These are phyloP conservation scores for Eucalyptus guilfoylei DNA, from an alignment of 345 rosid genomes.

Conservation along the genomic window DNA sequence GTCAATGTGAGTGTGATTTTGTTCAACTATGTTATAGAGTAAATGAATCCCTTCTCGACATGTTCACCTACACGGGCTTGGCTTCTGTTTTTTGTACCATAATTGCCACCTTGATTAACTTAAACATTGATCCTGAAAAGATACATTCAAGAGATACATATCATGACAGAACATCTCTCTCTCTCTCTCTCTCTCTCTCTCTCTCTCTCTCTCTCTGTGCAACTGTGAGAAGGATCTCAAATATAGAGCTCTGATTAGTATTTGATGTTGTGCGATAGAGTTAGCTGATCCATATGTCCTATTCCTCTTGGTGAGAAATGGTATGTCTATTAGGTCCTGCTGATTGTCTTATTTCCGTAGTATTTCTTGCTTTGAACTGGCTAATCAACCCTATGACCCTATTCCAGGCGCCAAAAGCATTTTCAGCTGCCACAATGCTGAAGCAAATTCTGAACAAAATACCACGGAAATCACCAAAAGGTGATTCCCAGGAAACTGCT, in stretches of 20 bases:
- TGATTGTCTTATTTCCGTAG: background rate
- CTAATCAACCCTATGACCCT: background rate
- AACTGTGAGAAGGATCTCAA: background rate
- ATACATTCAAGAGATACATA: background rate
- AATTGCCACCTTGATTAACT: background rate
- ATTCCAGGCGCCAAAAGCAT: background rate
- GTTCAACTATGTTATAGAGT: background rate
- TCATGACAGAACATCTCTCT: background rate
- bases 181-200: background rate
- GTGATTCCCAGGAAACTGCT: slow-evolving; percentile 26
- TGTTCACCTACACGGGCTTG: background rate
- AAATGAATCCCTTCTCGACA: background rate
- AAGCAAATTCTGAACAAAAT: slow-evolving; percentile 75
- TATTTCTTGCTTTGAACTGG: background rate
- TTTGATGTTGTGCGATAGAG: background rate
- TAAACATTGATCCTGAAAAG: background rate
- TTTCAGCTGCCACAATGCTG: slow-evolving; percentile 34
- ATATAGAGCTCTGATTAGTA: background rate
- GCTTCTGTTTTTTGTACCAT: background rate
- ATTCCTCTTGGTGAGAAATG: background rate
- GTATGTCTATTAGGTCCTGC: background rate
- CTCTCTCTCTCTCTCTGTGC: background rate
- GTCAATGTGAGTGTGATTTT: background rate
- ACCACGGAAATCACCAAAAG: slow-evolving; percentile 47
- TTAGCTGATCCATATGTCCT: background rate